Base-by-base conservation (phyloP, 306 rosid species). In the Medicago arabica region DNA sequence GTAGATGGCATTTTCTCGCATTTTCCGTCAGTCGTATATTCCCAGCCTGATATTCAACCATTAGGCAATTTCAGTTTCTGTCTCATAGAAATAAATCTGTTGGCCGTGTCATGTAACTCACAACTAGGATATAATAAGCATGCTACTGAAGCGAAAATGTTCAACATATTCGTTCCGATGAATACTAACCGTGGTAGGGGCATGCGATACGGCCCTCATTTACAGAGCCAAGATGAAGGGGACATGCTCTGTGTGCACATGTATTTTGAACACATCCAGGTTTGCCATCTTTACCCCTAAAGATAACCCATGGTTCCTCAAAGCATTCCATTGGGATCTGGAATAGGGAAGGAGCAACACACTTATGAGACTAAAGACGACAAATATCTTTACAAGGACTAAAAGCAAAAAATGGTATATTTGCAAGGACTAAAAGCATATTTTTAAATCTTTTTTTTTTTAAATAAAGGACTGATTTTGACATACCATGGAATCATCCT, bases 1-100 rank as follows among this genome's bases (percentile, higher is more conserved):
- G 99, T 92, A 2, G 99, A 96, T 16, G 98, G 99, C 99, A 96
- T 96, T 85, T 92, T 96, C 86, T 92, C 96, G 75, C 99, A 96
- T 78, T 89, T 92, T 41, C 99, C 99, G 77, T 92, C 96, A 11
- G 98, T 90, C 3, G 92, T 34, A 84, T 96, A 96, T 73, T 92
- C 97, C 98, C 98, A 92, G 63, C 98, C 99, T 96, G 88, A 85
- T 55, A 83, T 84, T 71, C 83, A 84, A 57, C 55, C 69, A 78
- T 69, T 51, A 36, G 41, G 55, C 13, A 74, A 38, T 14, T 81
- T 81, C 46, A 80, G 77, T 62, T 21, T 55, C 61, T 49, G 50
- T 67, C 40, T 62, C 25, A 34, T 18, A 7, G 6, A 70, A 11
- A 54, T 51, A 69, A 43, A 66, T 10, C n/a, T 63, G n/a, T 23